Evolutionary conservation across 1,284 basidiomycete genomes (phyloP), one percentile per base, ranked within the genome.

Genomic region (Trichosporon faecale): DNA sequence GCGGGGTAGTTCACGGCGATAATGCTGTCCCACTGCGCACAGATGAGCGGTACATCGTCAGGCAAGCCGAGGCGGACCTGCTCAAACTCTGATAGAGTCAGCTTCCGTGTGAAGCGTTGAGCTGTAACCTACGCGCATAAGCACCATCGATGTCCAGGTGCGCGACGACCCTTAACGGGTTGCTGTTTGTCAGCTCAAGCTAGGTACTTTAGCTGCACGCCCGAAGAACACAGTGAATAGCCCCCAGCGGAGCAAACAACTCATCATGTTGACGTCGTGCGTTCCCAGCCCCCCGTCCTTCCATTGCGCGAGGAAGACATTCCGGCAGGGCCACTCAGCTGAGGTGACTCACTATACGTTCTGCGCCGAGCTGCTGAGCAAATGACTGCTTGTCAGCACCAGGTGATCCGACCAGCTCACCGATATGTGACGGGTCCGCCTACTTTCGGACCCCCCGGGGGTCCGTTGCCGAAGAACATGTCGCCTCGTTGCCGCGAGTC

Each of bases 1-100:
- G 97, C 96, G 2, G 94, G 91, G 80, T 99, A 99, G 83, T 95
- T 97, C 73, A 99, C 92, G 0, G 97, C 97, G 72, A 99, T 99
- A 76, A 88, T 82, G 18, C 85, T 85, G 66, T 93, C 88, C 97
- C 97, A 99, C 80, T 99, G 96, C 63, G 92, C 88, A 5, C 97
- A 95, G 9, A 95, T 93, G 14, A 98, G 86, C 0, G 96, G 95
- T 1, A 88, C 87, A 37, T 88, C 87, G 67, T 82, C 80, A 71
- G 92, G 90, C 12, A 94, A 84, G 0, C 88, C 89, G 0, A 97
- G 88, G 31, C 94, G 87, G 63, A 91, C 88, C 82, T 91, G 91
- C 83, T 98, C 94, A 83, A 95, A 98, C 29, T 92, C 89, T 60
- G 80, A 11, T 12, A 46, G 5, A 7, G 57, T 69, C 57, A 69